Percentiles rank a stretch among this genome's conserved stretches.
phyloP scores from a whole-genome alignment of 805 yeast genomes.

The Candida andamanensis region DNA sequence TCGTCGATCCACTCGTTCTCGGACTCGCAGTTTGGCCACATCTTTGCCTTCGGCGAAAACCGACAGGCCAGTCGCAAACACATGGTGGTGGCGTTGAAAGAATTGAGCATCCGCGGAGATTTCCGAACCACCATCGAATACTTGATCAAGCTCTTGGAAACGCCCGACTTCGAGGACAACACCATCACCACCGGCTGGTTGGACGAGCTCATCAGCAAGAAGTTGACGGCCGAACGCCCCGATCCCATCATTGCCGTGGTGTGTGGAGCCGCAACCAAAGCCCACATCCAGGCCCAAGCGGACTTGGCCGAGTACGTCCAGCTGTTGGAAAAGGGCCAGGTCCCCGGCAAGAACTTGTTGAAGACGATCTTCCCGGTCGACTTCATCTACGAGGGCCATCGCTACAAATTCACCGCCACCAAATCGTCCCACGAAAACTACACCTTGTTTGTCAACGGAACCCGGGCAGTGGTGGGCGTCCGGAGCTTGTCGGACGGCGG shows the following conservation, averaged over 20 bases:
- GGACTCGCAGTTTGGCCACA: slow-evolving; percentile 98
- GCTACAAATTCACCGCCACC: slow-evolving; percentile 94
- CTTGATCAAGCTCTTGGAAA: slow-evolving; percentile 88
- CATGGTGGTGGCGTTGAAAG: slow-evolving; percentile 98
- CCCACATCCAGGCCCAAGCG: slow-evolving; percentile 72
- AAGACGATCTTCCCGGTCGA: slow-evolving; percentile 90
- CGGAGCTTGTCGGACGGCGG: slow-evolving; percentile 95
- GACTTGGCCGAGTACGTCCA: slow-evolving; percentile 62
- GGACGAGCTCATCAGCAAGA: slow-evolving; percentile 90
- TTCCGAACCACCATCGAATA: slow-evolving; percentile 98
- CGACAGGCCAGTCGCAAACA: slow-evolving; percentile 97
- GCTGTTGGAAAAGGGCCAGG: slow-evolving; percentile 93
- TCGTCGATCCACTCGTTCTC: slow-evolving; percentile 97
- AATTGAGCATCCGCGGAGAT: slow-evolving; percentile 95
- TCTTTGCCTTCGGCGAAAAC: slow-evolving; percentile 97
- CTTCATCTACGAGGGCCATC: slow-evolving; percentile 89
- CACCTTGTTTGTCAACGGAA: slow-evolving; percentile 89
- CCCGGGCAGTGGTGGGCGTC: slow-evolving; percentile 82
- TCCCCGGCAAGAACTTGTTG: slow-evolving; percentile 73
- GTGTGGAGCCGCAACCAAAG: slow-evolving; percentile 98
- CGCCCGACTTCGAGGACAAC: slow-evolving; percentile 94
- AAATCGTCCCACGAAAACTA: slow-evolving; percentile 81
- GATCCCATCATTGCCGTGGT: slow-evolving; percentile 85
- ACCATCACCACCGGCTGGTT: slow-evolving; percentile 99
- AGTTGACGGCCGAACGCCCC: slow-evolving; percentile 95